A percentile compares a stretch with the other conserved stretches of the same genome.
These are phyloP conservation scores for Leccinum laetum DNA, from an alignment of 1,284 basidiomycete genomes.

Conservation along the genomic window DNA sequence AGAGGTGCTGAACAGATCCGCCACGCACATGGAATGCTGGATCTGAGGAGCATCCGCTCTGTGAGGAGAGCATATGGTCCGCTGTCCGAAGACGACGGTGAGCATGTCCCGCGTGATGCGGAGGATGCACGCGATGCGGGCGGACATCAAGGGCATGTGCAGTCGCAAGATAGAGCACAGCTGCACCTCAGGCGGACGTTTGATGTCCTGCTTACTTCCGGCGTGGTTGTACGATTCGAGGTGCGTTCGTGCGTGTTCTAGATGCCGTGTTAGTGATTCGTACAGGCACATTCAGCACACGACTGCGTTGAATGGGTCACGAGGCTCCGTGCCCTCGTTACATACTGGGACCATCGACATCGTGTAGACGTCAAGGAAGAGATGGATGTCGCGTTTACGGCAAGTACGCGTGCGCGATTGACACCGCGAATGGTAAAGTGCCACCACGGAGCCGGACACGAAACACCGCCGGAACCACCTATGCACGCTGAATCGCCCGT, in stretches of 20 bases:
- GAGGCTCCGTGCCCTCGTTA: constrained; percentile 62
- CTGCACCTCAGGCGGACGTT: constrained; percentile 71
- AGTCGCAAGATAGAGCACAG: constrained; percentile 43
- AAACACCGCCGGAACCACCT: constrained; percentile 47
- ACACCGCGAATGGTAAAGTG: constrained; percentile 48
- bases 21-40: constrained; percentile 63
- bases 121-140: constrained; percentile 63
- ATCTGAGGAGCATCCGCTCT: constrained; percentile 63
- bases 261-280: constrained; percentile 5
- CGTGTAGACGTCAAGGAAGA: constrained; percentile 71
- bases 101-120: constrained; percentile 39
- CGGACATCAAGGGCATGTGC: constrained; percentile 58
- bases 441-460: constrained; percentile 41
- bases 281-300: constrained; percentile 59
- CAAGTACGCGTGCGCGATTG: constrained; percentile 49
- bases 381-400: constrained; percentile 70
- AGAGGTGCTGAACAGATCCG: constrained; percentile 70
- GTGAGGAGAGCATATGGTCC: constrained; percentile 60
- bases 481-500: constrained; percentile 55
- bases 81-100: constrained; percentile 22
- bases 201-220: constrained; percentile 72
- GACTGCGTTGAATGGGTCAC: constrained; percentile 80
- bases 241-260: constrained; percentile 36
- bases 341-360: constrained; percentile 78
- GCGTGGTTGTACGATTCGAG: constrained; percentile 75